These are phyloP conservation scores for Pistacia atlantica DNA, from an alignment of 345 rosid species.

Conservation along the genomic window DNA sequence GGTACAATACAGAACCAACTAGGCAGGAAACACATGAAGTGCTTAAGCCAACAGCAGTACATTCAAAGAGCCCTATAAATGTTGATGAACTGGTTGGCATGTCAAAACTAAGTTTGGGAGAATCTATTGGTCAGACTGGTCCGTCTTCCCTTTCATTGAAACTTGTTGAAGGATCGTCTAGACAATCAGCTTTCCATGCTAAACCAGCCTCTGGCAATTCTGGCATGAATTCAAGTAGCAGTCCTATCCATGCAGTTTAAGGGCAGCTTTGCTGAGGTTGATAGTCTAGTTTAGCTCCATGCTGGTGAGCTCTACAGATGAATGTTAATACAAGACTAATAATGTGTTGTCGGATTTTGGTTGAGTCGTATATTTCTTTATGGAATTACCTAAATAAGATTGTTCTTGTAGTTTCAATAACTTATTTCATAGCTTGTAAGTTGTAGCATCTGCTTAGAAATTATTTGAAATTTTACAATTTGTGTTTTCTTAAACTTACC, in stretches of 20 bases:
- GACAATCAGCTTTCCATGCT: conserved; percentile 97
- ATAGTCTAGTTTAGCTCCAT: conserved; percentile 25
- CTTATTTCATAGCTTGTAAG: conserved; percentile 31
- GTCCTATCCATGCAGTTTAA: conserved; percentile 64
- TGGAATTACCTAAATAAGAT: conserved; percentile 34
- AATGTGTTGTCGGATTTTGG: conserved; percentile 37
- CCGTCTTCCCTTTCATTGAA: conserved; percentile 77
- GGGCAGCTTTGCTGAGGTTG: conserved; percentile 13
- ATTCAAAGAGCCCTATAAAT: conserved; percentile 83
- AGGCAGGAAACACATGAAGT: conserved; percentile 62
- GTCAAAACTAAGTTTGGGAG: conserved; percentile 86
- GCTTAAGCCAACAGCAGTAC: conserved; percentile 81
- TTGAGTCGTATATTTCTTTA: conserved; percentile 31
- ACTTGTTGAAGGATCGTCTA: conserved; percentile 62
- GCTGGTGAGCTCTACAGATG: conserved; percentile 26
- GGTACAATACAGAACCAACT: conserved; percentile 44
- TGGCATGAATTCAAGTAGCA: conserved; percentile 47
- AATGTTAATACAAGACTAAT: conserved; percentile 37
- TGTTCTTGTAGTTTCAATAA: conserved; percentile 11
- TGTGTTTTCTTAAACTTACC: neutral
- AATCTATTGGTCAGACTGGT: conserved; percentile 50
- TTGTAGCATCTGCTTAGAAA: conserved; percentile 34
- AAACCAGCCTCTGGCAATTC: conserved; percentile 61
- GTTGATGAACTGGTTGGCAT: conserved; percentile 92
- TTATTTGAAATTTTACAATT: conserved; percentile 35